Evolutionary conservation across 2,329 filamentous ascomycete species (phyloP), one percentile per base, ranked within the genome.

Genomic region (Microsporum canis): DNA sequence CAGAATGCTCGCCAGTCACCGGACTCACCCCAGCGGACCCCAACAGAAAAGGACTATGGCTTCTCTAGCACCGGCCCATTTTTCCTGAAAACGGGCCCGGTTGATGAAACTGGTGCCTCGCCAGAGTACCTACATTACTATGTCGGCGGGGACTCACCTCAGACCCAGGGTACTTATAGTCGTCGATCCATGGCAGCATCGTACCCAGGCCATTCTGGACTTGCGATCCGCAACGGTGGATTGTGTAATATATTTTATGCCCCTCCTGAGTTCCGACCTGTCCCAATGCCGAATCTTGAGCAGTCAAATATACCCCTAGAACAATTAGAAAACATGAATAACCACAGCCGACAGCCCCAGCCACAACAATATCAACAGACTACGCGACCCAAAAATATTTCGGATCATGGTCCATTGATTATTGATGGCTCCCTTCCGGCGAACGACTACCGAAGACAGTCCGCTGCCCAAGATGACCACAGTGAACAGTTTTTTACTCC

Each of bases 91-190:
- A 66, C 71, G 7, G 68, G 68, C 1, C 73, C 69, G 38, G 64
- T 69, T 59, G 75, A 76, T 61, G 76, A 76, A 59, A 71, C 64
- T 60, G 51, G 51, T 55, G 67, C 73, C 51, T 65, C 71, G 7
- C 68, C 74, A n/a, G 77, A 79, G 57, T 77, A 76, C 64, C 67
- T 77, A 63, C 72, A 76, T 27, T 79, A 79, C 65, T 79, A 78
- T 65, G 65, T 79, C 43, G 17, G 17, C 17, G 72, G 73, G 53
- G 75, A 73, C 53, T 75, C 76, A 10, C 74, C 75, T 29, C 77
- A 77, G 57, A 63, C 76, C 51, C 73, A 75, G 60, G 65, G 72
- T 12, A 75, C 74, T 64, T 72, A 75, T 60, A 3, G 23, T 34
- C 73, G 76, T 29, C 73, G 70, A 36, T 66, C 70, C 3, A 71